A percentile compares a stretch with the other conserved stretches of the same genome.
Evolutionary conservation across 2,329 filamentous ascomycete genomes (phyloP).

Genomic region (Trichoderma harzianum): DNA sequence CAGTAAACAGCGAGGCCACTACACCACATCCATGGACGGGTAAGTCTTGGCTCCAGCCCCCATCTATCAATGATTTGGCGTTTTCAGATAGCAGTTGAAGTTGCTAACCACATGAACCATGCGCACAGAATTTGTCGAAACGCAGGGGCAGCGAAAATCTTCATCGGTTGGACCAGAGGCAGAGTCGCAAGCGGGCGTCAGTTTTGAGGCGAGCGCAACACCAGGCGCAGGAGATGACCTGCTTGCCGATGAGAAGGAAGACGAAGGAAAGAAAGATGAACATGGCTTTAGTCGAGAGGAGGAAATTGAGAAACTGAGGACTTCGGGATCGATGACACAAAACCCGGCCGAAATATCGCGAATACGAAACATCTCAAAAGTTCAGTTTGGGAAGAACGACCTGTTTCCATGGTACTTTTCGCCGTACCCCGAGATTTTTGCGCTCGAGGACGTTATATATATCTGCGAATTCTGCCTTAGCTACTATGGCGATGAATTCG

Average conservation of each 20-base stretch:
- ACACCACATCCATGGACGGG: slow-evolving; percentile 53
- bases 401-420: slow-evolving; percentile 99
- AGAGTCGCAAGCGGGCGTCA: slow-evolving; percentile 44
- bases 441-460: slow-evolving; percentile 84
- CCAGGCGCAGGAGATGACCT: slow-evolving; percentile 49
- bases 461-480: slow-evolving; percentile 96
- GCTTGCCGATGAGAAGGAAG: slow-evolving; percentile 52
- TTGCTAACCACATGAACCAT: background rate
- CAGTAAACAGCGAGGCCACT: slow-evolving; percentile 49
- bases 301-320: slow-evolving; percentile 94
- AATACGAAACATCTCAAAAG: slow-evolving; percentile 88
- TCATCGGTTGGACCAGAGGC: slow-evolving; percentile 41
- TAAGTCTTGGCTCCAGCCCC: slow-evolving; percentile 20
- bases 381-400: slow-evolving; percentile 90
- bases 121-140: slow-evolving; percentile 45
- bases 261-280: slow-evolving; percentile 45
- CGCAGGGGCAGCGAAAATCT: slow-evolving; percentile 44
- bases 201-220: slow-evolving; percentile 41
- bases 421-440: slow-evolving; percentile 87
- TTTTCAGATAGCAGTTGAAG: background rate
- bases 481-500: slow-evolving; percentile 80
- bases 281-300: slow-evolving; percentile 72
- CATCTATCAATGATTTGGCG: background rate
- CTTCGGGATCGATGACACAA: slow-evolving; percentile 96
- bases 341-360: slow-evolving; percentile 96